Conservation (phyloP, 148 eudicot species). For the Pouteria glomerata region DNA sequence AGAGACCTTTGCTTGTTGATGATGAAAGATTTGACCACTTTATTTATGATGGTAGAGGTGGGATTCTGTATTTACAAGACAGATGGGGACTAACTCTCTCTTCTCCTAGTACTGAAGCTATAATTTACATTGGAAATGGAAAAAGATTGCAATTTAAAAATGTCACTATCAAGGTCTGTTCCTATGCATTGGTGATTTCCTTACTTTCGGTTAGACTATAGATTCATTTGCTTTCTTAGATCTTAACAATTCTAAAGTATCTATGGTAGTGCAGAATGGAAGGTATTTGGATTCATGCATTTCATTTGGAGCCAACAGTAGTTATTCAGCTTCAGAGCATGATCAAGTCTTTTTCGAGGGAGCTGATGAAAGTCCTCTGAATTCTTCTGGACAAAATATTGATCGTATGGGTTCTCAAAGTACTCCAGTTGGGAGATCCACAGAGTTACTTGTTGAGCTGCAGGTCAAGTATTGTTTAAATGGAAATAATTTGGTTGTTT, state of each 20-base stretch:
- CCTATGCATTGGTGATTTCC: neutral
- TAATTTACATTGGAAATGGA: slow-evolving; percentile 76
- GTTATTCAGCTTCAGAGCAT: slow-evolving; percentile 70
- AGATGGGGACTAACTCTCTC: slow-evolving; percentile 49
- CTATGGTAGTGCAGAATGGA: slow-evolving; percentile 58
- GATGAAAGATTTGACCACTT: slow-evolving; percentile 62
- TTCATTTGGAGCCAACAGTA: slow-evolving; percentile 65
- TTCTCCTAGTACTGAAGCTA: slow-evolving; percentile 56
- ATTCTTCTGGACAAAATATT: slow-evolving; percentile 24
- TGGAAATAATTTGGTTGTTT: neutral
- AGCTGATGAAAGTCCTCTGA: slow-evolving; percentile 33
- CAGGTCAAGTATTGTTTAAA: slow-evolving; percentile 44
- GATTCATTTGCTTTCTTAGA: neutral
- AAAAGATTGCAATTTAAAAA: slow-evolving; percentile 80
- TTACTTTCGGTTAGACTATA: neutral
- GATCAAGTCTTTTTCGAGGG: slow-evolving; percentile 59
- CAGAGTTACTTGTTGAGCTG: slow-evolving; percentile 67
- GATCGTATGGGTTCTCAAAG: slow-evolving; percentile 31
- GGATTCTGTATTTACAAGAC: slow-evolving; percentile 64
- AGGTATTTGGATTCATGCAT: slow-evolving; percentile 76
- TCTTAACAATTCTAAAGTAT: slow-evolving; percentile 2
- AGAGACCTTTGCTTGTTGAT: slow-evolving; percentile 73
- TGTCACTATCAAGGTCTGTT: slow-evolving; percentile 61
- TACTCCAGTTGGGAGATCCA: slow-evolving; percentile 32
- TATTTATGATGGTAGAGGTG: slow-evolving; percentile 86